Evolutionary conservation across 139 green algal species (phyloP).

Genomic region (Spirogloea muscicola): DNA sequence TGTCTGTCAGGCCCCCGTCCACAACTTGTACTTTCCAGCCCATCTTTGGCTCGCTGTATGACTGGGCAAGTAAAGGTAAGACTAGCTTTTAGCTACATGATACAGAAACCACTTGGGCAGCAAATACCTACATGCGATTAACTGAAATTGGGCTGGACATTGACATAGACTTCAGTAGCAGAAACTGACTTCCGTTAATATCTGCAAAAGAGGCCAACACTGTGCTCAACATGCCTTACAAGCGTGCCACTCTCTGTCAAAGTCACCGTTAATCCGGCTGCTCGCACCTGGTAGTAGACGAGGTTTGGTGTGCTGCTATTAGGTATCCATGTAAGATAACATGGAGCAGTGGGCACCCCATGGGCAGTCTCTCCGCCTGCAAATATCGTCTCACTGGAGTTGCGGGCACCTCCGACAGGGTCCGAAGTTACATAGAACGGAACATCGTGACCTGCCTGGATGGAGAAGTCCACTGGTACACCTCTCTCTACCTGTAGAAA

Average conservation of each 20-base stretch:
- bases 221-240: too few species aligned
- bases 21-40: slow-evolving; percentile 38
- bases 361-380: slow-evolving; percentile 25
- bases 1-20: slow-evolving; percentile 38
- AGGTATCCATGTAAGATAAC: slow-evolving; percentile 36
- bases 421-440: slow-evolving; percentile 38
- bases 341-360: slow-evolving; percentile 24
- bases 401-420: slow-evolving; percentile 27
- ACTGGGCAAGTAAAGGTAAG: too few species aligned
- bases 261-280: too few species aligned
- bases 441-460: slow-evolving; percentile 30
- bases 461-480: slow-evolving; percentile 25
- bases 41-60: slow-evolving; percentile 43
- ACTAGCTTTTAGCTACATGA: too few species aligned
- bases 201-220: too few species aligned
- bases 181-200: too few species aligned
- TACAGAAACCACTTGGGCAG: too few species aligned
- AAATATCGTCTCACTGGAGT: slow-evolving; percentile 16
- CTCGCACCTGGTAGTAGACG: slow-evolving; percentile 49
- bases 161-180: too few species aligned
- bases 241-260: too few species aligned
- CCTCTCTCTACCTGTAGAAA: slow-evolving; percentile 41
- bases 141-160: too few species aligned
- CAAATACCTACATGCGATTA: too few species aligned
- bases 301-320: slow-evolving; percentile 29